Base-by-base conservation (phyloP, 257 asterid genomes). In the Thymus quinquecostatus region DNA sequence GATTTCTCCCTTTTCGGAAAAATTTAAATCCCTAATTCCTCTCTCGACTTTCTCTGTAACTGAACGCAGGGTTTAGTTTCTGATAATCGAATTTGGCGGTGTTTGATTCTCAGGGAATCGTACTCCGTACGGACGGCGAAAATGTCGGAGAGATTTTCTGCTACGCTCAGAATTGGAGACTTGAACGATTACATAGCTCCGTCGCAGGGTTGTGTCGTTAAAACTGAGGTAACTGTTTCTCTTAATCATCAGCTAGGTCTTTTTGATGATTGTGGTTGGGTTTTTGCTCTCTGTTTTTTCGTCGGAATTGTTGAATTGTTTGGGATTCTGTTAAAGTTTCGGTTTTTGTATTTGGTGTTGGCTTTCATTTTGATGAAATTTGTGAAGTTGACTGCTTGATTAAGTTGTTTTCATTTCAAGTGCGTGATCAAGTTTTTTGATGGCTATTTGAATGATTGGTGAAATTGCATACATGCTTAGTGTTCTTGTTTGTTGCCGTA, bases 111-210 rank as follows among this genome's bases (percentile, higher is more conserved):
- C 50, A 6, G 44, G 60, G 49, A 69, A 60, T 28, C 34, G 13
- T 7, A 57, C 69, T 3, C 33, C 41, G 50, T 12, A 55, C 33
- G 27, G 30, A 32, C 28, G 6, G 73, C 50, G 57, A 57, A 43
- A 11, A 95, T 95, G 99, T 85, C 99, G 64, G 89, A 86, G 64
- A 95, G 86, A 69, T 95, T 92, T 75, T 95, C 99, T 21, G 98
- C 99, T 10, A 86, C 98, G 69, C 85, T 95, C 56, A 82, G 99
- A 75, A 81, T 90, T 43, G 99, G 98, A 60, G 99, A 95, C 82
- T 78, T 92, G 88, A 95, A 95, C 77, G 99, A 95, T 82, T 95
- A 75, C 84, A 92, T 92, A 86, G 94, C 99, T 58, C 99, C 99
- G 1, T 88, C 99, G 0, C 98, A 95, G 73, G 99, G 98, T 10